A percentile compares a stretch with the other conserved stretches of the same genome.
phyloP scores from a whole-genome alignment of 2,329 filamentous ascomycete genomes.

The Colletotrichum noveboracense region DNA sequence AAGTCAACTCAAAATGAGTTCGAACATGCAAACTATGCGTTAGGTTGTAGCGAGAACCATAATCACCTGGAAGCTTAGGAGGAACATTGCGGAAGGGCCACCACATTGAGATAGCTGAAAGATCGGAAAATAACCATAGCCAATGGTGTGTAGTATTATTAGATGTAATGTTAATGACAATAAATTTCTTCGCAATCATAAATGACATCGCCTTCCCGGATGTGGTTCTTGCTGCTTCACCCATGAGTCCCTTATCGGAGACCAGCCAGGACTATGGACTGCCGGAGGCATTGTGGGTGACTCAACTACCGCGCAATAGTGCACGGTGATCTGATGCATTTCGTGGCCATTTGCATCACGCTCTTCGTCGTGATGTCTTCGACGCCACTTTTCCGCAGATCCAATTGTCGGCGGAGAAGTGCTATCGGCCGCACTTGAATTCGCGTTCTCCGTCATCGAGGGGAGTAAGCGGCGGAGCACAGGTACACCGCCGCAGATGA shows the following conservation, averaged over 20 bases:
- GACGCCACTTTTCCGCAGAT: neutral
- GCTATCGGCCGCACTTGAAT: neutral
- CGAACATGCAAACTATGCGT: neutral
- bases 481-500: conserved; percentile 41
- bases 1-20: neutral
- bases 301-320: neutral
- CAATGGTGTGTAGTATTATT: neutral
- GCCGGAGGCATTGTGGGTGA: neutral
- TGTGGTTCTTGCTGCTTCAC: neutral
- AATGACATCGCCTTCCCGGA: neutral
- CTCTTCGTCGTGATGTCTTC: neutral
- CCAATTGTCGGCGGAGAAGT: neutral
- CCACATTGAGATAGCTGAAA: neutral
- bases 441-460: neutral
- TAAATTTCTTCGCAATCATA: neutral
- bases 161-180: neutral
- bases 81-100: neutral
- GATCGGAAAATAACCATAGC: neutral
- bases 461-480: neutral
- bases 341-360: neutral
- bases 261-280: neutral
- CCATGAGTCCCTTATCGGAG: neutral
- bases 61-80: neutral
- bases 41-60: neutral
- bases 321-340: neutral